Conservation (phyloP, 164 flowering plant species). For the Amborella trichopoda region DNA sequence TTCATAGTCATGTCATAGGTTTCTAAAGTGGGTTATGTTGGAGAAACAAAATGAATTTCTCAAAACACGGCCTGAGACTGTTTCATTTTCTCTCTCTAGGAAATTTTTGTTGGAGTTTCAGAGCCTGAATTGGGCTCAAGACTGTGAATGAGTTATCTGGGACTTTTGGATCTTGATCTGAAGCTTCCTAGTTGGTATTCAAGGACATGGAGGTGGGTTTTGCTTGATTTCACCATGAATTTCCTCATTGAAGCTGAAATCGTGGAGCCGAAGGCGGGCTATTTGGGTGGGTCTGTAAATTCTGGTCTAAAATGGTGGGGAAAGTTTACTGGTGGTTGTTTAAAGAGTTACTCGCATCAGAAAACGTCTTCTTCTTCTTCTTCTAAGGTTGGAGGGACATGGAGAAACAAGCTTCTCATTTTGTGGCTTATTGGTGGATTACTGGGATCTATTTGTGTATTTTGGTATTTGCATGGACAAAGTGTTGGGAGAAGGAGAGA, state of each 20-base stretch:
- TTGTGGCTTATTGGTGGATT: constrained; percentile 43
- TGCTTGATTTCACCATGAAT: constrained; percentile 29
- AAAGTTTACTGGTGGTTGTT: constrained; percentile 25
- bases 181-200: too few species aligned
- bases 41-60: too few species aligned
- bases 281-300: constrained; percentile 29
- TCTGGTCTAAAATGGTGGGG: constrained; percentile 43
- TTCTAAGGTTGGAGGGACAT: constrained; percentile 29
- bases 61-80: too few species aligned
- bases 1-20: too few species aligned
- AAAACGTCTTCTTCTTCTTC: constrained; percentile 35
- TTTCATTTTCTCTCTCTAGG: too few species aligned
- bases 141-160: too few species aligned
- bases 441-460: constrained; percentile 31
- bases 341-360: constrained; percentile 35
- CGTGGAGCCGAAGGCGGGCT: constrained; percentile 31
- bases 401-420: constrained; percentile 49
- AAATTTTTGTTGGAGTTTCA: too few species aligned
- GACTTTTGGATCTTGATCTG: too few species aligned
- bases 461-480: constrained; percentile 50
- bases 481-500: constrained; percentile 72
- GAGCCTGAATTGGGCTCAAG: too few species aligned
- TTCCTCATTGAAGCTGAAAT: constrained; percentile 45
- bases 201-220: not conserved
- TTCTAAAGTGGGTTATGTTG: too few species aligned